Evolutionary conservation across 176 grass and related monocot genomes (phyloP).

Genomic region (Raddia distichophylla): DNA sequence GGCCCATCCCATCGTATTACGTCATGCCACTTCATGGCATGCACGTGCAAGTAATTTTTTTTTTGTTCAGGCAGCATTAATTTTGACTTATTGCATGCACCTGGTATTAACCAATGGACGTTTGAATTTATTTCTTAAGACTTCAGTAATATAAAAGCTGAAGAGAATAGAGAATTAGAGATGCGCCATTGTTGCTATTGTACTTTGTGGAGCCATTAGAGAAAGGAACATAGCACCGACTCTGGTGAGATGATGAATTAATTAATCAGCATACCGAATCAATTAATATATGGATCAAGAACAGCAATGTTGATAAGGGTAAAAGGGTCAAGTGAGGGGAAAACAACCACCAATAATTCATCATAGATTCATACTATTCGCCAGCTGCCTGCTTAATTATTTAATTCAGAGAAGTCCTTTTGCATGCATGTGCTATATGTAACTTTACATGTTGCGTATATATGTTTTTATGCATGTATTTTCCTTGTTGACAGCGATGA

Average conservation of each 20-base stretch:
- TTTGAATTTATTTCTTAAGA: conserved; percentile 17
- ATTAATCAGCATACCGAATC: conserved; percentile 23
- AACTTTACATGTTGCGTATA: neutral
- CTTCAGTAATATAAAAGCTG: neutral
- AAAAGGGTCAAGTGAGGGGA: neutral
- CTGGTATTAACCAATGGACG: neutral
- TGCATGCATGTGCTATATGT: neutral
- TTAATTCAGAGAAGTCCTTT: neutral
- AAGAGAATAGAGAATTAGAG: neutral
- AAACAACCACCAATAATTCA: neutral
- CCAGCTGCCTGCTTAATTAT: neutral
- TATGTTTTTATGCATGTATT: no score
- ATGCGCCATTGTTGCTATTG: conserved; percentile 5
- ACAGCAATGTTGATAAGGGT: neutral
- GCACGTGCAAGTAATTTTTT: neutral
- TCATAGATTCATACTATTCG: neutral
- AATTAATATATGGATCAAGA: neutral
- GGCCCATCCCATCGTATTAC: no score
- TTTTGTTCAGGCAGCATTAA: neutral
- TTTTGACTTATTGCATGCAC: neutral
- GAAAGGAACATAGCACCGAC: conserved; percentile 37
- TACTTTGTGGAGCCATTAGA: conserved; percentile 1
- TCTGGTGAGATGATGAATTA: conserved; percentile 18
- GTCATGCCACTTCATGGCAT: neutral
- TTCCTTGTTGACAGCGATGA: no score